Evolutionary conservation across 495 filamentous ascomycete species (phyloP), one percentile per base, ranked within the genome.

Genomic region (Mytilinidion resinicola): DNA sequence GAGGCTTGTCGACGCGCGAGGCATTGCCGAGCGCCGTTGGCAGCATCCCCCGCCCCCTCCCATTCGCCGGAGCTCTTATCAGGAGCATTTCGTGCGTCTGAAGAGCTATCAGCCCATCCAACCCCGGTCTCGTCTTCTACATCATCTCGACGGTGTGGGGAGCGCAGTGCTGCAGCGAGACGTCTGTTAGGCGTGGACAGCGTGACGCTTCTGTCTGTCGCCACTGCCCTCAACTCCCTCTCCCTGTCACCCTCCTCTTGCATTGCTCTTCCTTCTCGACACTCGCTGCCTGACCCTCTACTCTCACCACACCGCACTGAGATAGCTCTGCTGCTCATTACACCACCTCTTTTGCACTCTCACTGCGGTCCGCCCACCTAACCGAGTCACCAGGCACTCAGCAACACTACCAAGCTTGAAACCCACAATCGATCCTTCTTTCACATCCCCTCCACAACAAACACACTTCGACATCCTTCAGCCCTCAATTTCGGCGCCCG

Each of bases 41-140:
- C 39, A 14, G 39, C 51, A 9, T 48, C 60, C 62, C 62, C 62
- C 62, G 62, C 62, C 53, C 20, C 34, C 54, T 55, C 54, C 58
- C 51, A 65, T 65, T 65, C 62, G 62, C 55, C 62, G 25, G 21
- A 20, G 20, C 55, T 44, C 62, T 65, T 65, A 65, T 65, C 62
- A 61, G 42, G 54, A 51, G 46, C 17, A 33, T 53, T 59, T 42
- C 55, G 55, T 59, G 55, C 56, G 43, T 61, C 20, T 20, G 56
- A 25, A 53, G 52, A 60, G 61, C 54, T 57, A 65, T 57, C 62
- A 47, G 57, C 53, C 41, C 49, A 25, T 44, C 57, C 21, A 53
- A 38, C 38, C 25, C 51, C 17, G 39, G 53, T 36, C 14, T 47
- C 59, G 55, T 65, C 62, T 59, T 65, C 55, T 53, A 55, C 41